A percentile compares a stretch with the other conserved stretches of the same genome.
Conservation (phyloP, 768 basidiomycete species). For the Phanerochaete carnosa region DNA sequence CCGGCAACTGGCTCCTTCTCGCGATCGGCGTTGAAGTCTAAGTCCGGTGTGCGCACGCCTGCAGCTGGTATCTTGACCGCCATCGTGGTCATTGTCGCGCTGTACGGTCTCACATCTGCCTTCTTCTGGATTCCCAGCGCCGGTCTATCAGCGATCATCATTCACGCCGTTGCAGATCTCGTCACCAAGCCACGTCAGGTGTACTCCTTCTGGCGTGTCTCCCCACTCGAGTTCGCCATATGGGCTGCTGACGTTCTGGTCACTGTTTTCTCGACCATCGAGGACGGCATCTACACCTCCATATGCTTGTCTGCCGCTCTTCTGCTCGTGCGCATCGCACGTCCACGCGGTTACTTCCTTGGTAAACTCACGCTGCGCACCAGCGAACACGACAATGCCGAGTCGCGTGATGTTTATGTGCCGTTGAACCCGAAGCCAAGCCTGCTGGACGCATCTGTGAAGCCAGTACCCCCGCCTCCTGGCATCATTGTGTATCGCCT, state of each 20-base stretch:
- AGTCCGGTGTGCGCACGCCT: slow-evolving; percentile 91
- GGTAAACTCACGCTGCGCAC: slow-evolving; percentile 66
- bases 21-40: slow-evolving; percentile 93
- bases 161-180: slow-evolving; percentile 87
- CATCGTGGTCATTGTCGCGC: slow-evolving; percentile 85
- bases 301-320: slow-evolving; percentile 76
- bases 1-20: slow-evolving; percentile 99
- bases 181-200: slow-evolving; percentile 82
- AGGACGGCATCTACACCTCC: slow-evolving; percentile 88
- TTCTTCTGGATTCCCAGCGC: slow-evolving; percentile 89
- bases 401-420: slow-evolving; percentile 75
- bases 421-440: slow-evolving; percentile 59
- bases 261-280: slow-evolving; percentile 91
- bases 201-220: slow-evolving; percentile 90
- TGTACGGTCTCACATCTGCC: slow-evolving; percentile 91
- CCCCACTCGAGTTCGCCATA: slow-evolving; percentile 89
- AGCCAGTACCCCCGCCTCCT: slow-evolving; percentile 73
- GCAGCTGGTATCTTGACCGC: slow-evolving; percentile 83
- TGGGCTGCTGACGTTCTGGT: slow-evolving; percentile 85
- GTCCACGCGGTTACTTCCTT: slow-evolving; percentile 87
- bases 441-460: slow-evolving; percentile 65
- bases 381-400: slow-evolving; percentile 26
- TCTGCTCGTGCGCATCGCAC: slow-evolving; percentile 81
- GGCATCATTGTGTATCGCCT: slow-evolving; percentile 91
- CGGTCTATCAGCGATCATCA: slow-evolving; percentile 89